Conservation (phyloP, 2,329 filamentous ascomycete genomes). For the Beauveria australis region DNA sequence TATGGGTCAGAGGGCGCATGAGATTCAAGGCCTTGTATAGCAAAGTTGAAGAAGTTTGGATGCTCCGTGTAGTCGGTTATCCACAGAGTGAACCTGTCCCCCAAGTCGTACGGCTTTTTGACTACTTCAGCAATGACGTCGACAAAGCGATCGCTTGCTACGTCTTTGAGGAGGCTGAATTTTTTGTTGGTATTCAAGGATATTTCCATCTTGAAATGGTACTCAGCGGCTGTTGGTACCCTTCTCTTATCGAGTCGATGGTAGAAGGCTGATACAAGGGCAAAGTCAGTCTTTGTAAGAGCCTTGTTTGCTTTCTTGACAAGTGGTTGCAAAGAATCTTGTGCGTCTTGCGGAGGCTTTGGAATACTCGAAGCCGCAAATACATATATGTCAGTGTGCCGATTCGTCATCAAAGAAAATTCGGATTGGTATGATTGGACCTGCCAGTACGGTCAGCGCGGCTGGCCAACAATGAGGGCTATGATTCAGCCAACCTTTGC, state of each 20-base stretch:
- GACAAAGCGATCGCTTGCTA: constrained; percentile 48
- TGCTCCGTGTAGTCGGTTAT: constrained; percentile 80
- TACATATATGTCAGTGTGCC: constrained; percentile 24
- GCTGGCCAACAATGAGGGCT: not conserved
- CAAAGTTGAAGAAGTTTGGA: constrained; percentile 46
- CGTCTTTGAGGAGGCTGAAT: constrained; percentile 57
- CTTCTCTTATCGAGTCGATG: constrained; percentile 33
- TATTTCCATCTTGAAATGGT: constrained; percentile 27
- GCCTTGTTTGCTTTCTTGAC: constrained; percentile 15
- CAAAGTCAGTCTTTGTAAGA: constrained; percentile 23
- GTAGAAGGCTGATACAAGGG: constrained; percentile 41
- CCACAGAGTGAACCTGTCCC: constrained; percentile 54
- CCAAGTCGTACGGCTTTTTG: constrained; percentile 33
- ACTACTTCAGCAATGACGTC: constrained; percentile 68
- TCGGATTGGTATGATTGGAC: constrained; percentile 29
- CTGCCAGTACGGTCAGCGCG: constrained; percentile 20
- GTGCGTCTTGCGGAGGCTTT: constrained; percentile 28
- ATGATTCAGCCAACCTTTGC: constrained; percentile 37
- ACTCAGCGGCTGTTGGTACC: constrained; percentile 37
- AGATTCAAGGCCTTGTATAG: constrained; percentile 22
- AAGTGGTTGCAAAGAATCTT: constrained; percentile 19
- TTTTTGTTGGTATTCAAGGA: constrained; percentile 45
- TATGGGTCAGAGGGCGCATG: constrained; percentile 27
- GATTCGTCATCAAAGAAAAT: constrained; percentile 37
- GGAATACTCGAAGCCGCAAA: constrained; percentile 29